Evolutionary conservation across 2,329 filamentous ascomycete genomes (phyloP), one percentile per base, ranked within the genome.

Genomic region (Colletotrichum cereale): DNA sequence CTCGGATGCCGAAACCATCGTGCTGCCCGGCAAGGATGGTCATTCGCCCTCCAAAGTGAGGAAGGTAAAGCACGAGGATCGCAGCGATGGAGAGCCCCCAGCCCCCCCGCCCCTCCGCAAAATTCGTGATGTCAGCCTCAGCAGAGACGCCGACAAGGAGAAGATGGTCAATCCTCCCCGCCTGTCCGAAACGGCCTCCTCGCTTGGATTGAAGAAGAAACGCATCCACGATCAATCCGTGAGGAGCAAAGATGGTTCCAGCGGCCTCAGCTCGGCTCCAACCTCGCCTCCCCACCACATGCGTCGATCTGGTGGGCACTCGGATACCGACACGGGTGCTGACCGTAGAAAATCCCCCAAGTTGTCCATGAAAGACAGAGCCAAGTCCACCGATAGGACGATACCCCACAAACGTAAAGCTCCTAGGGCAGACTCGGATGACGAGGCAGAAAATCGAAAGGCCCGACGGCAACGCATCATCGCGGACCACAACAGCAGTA

Each of bases 1-100:
- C 76, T 93, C 91, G 1, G 91, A 93, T 77, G 91, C 91, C 60
- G 91, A 93, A 81, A 93, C 91, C 18, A 91, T 93, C 73, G 90
- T 93, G 44, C 80, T 92, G 42, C 86, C 89, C 14, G 89, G 89
- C 36, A 92, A 91, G 77, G 88, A 91, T 78, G 89, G 88, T 48
- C 84, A 89, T 76, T 91, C 89, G 31, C 89, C 89, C 0, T 88
- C 89, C 71, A 91, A 91, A 79, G 84, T 84, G 70, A 86, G 89
- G 71, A 91, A 91, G 80, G 84, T 88, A 57, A 91, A 91, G 78
- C 88, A 91, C 74, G 90, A 92, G 78, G 89, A 91, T 77, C 87
- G 84, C 76, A 88, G 86, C 75, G 89, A 90, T 68, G 85, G 86
- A 67, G 88, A 90, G 72, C 84, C 81, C 63, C 82, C 82, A 12